phyloP scores from a whole-genome alignment of 331 rosid species.

The Arachis monticola region DNA sequence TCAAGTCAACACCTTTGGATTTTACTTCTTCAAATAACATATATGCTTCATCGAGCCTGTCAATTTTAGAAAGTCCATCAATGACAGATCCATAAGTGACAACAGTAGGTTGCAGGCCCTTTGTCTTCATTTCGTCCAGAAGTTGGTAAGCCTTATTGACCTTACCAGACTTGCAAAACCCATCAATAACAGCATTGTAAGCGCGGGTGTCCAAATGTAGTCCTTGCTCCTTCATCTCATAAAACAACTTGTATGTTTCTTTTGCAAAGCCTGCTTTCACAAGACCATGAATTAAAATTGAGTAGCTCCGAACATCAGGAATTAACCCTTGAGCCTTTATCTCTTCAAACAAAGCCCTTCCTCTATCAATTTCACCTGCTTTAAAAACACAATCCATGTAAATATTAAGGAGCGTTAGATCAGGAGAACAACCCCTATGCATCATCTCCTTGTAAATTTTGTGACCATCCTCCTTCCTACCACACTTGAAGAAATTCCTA shows the following conservation, averaged over 20 bases:
- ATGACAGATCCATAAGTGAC: slow-evolving; percentile 91
- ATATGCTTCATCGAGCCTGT: slow-evolving; percentile 95
- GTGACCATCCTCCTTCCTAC: slow-evolving; percentile 95
- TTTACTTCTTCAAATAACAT: slow-evolving; percentile 97
- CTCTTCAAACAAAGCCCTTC: slow-evolving; percentile 81
- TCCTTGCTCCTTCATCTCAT: slow-evolving; percentile 89
- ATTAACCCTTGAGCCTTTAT: slow-evolving; percentile 67
- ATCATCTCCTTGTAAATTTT: slow-evolving; percentile 90
- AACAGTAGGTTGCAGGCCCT: slow-evolving; percentile 80
- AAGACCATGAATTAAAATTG: slow-evolving; percentile 88
- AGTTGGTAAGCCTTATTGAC: slow-evolving; percentile 91
- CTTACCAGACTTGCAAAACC: slow-evolving; percentile 90
- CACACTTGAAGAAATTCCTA: slow-evolving; percentile 80
- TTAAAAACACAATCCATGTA: slow-evolving; percentile 95
- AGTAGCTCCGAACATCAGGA: slow-evolving; percentile 82
- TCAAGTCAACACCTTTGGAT: slow-evolving; percentile 71
- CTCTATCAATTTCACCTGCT: slow-evolving; percentile 83
- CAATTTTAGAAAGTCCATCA: slow-evolving; percentile 92
- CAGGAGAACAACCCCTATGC: slow-evolving; percentile 72
- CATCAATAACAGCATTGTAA: slow-evolving; percentile 82
- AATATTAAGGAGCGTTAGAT: slow-evolving; percentile 80
- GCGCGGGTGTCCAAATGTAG: slow-evolving; percentile 82
- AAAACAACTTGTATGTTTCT: slow-evolving; percentile 73
- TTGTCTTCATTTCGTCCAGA: slow-evolving; percentile 87
- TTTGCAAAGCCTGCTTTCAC: slow-evolving; percentile 88